These are phyloP conservation scores for Entamoeba nuttalli DNA, from an alignment of 208 protist species.

Conservation along the genomic window DNA sequence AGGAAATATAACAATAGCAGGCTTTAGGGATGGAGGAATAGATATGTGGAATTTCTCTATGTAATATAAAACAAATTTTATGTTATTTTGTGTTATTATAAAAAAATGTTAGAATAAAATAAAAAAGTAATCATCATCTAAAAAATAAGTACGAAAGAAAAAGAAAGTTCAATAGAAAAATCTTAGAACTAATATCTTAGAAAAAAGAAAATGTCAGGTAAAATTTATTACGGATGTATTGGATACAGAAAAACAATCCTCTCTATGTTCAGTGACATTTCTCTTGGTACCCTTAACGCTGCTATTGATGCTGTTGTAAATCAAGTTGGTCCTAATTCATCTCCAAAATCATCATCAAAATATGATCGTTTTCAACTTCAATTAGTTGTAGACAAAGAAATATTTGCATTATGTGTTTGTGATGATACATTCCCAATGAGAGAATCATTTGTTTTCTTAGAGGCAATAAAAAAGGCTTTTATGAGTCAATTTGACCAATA, in stretches of 20 bases:
- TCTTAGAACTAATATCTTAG: too few species aligned
- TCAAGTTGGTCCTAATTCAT: background rate
- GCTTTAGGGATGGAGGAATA: background rate
- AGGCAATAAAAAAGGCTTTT: background rate
- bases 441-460: background rate
- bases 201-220: background rate
- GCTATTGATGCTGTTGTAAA: background rate
- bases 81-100: background rate
- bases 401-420: background rate
- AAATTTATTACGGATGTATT: background rate
- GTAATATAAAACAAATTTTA: background rate
- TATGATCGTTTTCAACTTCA: background rate
- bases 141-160: background rate
- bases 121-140: background rate
- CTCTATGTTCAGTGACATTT: background rate
- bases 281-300: background rate
- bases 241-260: background rate
- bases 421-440: background rate
- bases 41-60: background rate
- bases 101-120: background rate
- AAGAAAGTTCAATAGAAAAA: background rate
- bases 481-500: background rate
- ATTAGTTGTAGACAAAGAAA: background rate
- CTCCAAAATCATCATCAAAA: background rate
- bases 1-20: background rate